Evolutionary conservation across 2,329 filamentous ascomycete genomes (phyloP), one percentile per base, ranked within the genome.

Genomic region (Alternaria gaisen): DNA sequence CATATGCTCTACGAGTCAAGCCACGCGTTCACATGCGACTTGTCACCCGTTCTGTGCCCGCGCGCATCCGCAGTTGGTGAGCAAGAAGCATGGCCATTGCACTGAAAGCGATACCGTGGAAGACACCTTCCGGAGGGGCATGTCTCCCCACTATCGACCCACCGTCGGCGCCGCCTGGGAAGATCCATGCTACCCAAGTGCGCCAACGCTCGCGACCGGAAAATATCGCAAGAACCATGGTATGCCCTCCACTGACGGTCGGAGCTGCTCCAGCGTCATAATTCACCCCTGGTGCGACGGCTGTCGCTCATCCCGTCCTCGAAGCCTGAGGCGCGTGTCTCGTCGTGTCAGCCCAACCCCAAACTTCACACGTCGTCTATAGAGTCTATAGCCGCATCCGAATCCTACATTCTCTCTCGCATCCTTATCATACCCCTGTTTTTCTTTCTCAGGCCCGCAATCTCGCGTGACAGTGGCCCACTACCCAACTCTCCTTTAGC

Each of bases 381-480:
- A 41, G 47, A 22, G 11, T 38, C 51, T 11, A 16, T 50, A 56
- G 38, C 30, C 32, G 30, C 36, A 56, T 42, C 22, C 36, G 24
- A 40, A 59, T 43, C 40, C 38, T 40, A 60, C 47, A 50, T n/a
- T 12, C 14, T 40, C 32, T 36, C 53, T 56, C 51, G 10, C 44
- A 53, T 59, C 34, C 50, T 56, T 56, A 58, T 53, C 64, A 22
- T 26, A 30, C 46, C 34, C 51, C 62, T 60, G 54, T 53, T 57
- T 42, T 47, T 20, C 52, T 56, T 53, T 42, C 22, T 38, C 41
- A 55, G 44, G 34, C 58, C 58, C 58, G 50, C 60, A 47, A 14
- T 53, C 64, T 70, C 67, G 66, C 63, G 53, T 67, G 67, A 63
- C 66, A 51, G 55, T 44, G 60, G 56, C 69, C 67, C 69, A 71